Base-by-base conservation (phyloP, 2,329 filamentous ascomycete species). In the Aspergillus nomiae region DNA sequence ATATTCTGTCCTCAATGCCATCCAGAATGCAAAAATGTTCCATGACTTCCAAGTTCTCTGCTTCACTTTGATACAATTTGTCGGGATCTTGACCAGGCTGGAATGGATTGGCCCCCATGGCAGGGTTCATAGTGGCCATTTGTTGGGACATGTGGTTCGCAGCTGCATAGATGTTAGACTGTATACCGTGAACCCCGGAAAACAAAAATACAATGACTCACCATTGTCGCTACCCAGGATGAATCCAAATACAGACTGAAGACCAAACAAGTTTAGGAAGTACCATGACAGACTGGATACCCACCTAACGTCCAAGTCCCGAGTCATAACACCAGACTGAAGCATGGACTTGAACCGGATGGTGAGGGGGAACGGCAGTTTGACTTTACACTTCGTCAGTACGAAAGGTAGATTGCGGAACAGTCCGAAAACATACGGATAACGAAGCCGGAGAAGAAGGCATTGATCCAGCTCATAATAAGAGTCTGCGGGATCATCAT, bases 381-480 rank as follows among this genome's bases (percentile, higher is more conserved):
- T 97, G 87, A 99, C 93, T 89, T 65, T 12, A 45, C 48, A 51
- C 16, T 19, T 11, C 4, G 32, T 55, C 14, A 55, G 32, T 24
- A 38, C n/a, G 9, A 7, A 19, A 14, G 4, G 21, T 38, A 7
- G 19, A 16, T 4, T 5, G 11, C 16, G 11, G 8, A 56, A 41
- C 51, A 30, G 10, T 36, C 26, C 21, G 30, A 41, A 9, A 50
- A 84, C 88, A 73, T 84, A 96, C 92, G 92, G 66, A 99, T 97
- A 55, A 99, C 95, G 75, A 97, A 99, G 36, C 95, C 95, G 58
- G 92, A 96, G 74, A 99, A 99, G 77, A 98, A 99, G 0, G 95
- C 94, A 81, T 99, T 99, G 77, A 99, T 98, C 95, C 95, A 99
- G 69, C 94, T 95, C 95, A 99, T 99, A 70, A 99, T 99, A 76